Conservation (phyloP, 768 basidiomycete species). For the Lentinus brumalis region DNA sequence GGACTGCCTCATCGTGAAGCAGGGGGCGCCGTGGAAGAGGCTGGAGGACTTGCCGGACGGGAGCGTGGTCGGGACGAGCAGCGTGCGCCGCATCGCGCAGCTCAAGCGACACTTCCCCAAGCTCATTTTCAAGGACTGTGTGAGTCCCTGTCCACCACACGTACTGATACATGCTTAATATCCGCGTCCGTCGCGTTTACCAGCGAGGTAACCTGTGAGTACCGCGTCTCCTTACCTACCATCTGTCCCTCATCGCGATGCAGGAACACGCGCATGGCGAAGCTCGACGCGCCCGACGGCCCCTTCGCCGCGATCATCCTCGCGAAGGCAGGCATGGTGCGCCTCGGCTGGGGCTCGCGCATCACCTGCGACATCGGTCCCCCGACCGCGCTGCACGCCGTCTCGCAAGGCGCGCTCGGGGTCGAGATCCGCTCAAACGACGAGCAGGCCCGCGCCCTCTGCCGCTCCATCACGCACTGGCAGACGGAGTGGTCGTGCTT, state of each 20-base stretch:
- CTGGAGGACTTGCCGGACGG: conserved; percentile 86
- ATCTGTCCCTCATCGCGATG: conserved; percentile 10
- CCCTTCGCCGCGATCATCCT: conserved; percentile 89
- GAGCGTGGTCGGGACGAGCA: conserved; percentile 93
- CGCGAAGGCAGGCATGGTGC: conserved; percentile 89
- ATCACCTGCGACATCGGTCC: conserved; percentile 73
- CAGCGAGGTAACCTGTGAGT: conserved; percentile 88
- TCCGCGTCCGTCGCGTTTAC: background rate
- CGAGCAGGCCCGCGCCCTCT: conserved; percentile 57
- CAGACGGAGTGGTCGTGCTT: conserved; percentile 74
- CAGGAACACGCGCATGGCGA: conserved; percentile 88
- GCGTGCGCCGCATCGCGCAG: conserved; percentile 91
- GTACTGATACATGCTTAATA: background rate
- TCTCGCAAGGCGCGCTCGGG: conserved; percentile 91
- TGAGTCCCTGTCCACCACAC: conserved; percentile 45
- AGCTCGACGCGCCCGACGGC: conserved; percentile 82
- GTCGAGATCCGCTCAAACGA: conserved; percentile 82
- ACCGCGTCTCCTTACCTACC: conserved; percentile 2
- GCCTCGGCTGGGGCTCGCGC: conserved; percentile 73
- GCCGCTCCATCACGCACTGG: conserved; percentile 71
- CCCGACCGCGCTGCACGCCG: conserved; percentile 82
- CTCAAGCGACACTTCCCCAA: conserved; percentile 74
- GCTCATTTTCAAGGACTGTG: conserved; percentile 84
- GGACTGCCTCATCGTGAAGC: conserved; percentile 86
- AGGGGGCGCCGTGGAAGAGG: conserved; percentile 64